Percentiles rank a stretch among this genome's conserved stretches.
These are phyloP conservation scores for Protomyces inouyei DNA, from an alignment of 1,139 yeast genomes.

Conservation along the genomic window DNA sequence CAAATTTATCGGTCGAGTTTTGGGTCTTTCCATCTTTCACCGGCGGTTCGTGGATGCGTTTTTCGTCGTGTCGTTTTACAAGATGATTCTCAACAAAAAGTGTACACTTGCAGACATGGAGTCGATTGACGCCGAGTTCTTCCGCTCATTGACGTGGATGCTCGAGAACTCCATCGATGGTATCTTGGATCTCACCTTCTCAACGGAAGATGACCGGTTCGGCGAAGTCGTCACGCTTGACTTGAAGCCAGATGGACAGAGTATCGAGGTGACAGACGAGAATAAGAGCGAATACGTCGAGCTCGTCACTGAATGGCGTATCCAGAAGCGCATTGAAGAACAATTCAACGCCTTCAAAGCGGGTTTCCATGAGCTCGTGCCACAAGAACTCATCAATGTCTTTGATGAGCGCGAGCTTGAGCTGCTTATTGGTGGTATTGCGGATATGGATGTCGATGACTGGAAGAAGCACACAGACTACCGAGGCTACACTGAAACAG, in stretches of 20 bases:
- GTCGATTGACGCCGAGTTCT: conserved; percentile 96
- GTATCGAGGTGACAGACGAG: conserved; percentile 87
- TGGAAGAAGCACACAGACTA: conserved; percentile 99
- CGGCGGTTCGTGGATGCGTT: conserved; percentile 95
- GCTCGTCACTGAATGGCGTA: conserved; percentile 92
- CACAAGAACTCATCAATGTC: conserved; percentile 91
- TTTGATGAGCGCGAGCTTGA: conserved; percentile 97
- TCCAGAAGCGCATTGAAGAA: conserved; percentile 84
- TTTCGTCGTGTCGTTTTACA: conserved; percentile 95
- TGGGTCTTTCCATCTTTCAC: conserved; percentile 96
- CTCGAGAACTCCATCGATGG: conserved; percentile 88
- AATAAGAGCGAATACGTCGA: conserved; percentile 95
- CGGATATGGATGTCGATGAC: conserved; percentile 95
- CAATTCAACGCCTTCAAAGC: conserved; percentile 94
- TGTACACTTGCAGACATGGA: conserved; percentile 96
- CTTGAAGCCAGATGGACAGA: conserved; percentile 78
- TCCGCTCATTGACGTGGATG: conserved; percentile 91
- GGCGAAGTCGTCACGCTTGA: conserved; percentile 91
- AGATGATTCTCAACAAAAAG: conserved; percentile 94
- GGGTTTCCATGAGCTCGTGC: conserved; percentile 95
- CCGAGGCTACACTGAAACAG: conserved; percentile 94
- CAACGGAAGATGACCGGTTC: conserved; percentile 93
- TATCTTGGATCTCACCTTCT: conserved; percentile 78
- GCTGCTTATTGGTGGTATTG: conserved; percentile 93
- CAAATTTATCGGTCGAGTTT: conserved; percentile 97